Conservation (phyloP, 495 filamentous ascomycete genomes). For the Delitschia confertaspora region DNA sequence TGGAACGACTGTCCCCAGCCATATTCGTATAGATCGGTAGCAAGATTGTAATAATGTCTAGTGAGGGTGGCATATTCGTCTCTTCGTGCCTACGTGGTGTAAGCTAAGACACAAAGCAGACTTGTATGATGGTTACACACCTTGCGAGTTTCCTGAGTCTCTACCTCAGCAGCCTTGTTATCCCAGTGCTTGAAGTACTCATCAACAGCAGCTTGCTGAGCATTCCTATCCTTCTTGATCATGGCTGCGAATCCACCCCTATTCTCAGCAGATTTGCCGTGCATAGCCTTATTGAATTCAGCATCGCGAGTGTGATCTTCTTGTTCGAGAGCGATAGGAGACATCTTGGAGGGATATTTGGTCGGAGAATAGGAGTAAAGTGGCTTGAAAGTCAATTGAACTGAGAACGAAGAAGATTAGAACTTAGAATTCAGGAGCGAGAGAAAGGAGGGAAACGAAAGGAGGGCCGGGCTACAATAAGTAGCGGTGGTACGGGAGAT, state of each 20-base stretch:
- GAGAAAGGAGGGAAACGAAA: too few relatives aligned
- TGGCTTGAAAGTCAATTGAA: background rate
- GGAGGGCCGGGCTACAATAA: too few relatives aligned
- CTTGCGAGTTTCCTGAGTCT: slow-evolving; percentile 75
- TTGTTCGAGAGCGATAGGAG: slow-evolving; percentile 64
- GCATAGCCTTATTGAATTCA: slow-evolving; percentile 82
- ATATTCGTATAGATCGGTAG: slow-evolving; percentile 95
- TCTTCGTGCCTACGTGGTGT: slow-evolving; percentile 53
- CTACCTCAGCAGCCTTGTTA: slow-evolving; percentile 71
- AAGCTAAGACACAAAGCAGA: background rate
- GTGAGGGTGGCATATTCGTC: slow-evolving; percentile 93
- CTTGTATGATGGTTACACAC: slow-evolving; percentile 36
- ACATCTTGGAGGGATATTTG: slow-evolving; percentile 55
- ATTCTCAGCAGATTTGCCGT: slow-evolving; percentile 70
- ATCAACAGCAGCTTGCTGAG: slow-evolving; percentile 83
- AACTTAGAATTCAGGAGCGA: background rate
- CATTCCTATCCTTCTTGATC: slow-evolving; percentile 70
- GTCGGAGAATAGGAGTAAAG: too few relatives aligned
- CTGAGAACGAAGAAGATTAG: slow-evolving; percentile 3
- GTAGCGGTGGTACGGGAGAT: too few relatives aligned
- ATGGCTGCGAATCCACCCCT: slow-evolving; percentile 71
- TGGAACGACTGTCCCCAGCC: slow-evolving; percentile 95
- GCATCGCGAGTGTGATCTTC: slow-evolving; percentile 88
- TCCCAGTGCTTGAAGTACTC: slow-evolving; percentile 99
- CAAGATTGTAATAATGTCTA: slow-evolving; percentile 97